These are phyloP conservation scores for Platanthera zijinensis DNA, from an alignment of 106 monocot species.

Conservation along the genomic window DNA sequence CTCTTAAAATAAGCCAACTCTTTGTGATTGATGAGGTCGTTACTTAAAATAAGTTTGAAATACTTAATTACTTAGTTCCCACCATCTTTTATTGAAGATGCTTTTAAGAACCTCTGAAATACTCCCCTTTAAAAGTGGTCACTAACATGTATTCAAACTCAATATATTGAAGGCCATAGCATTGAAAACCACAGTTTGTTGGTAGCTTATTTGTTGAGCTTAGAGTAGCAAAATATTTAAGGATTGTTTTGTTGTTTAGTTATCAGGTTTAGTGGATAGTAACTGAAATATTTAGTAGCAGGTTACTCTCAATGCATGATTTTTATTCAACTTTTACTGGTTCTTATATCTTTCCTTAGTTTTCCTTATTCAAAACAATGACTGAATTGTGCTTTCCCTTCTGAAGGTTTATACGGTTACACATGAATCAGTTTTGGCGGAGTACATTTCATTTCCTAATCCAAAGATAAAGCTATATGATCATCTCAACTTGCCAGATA, in stretches of 20 bases:
- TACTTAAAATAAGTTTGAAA: too few relatives aligned
- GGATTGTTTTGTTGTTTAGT: neutral
- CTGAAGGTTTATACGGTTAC: slow-evolving; percentile 50
- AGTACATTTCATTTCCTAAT: slow-evolving; percentile 46
- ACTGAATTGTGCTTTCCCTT: neutral
- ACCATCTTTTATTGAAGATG: too few relatives aligned
- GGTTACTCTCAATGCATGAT: neutral
- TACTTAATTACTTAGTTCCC: too few relatives aligned
- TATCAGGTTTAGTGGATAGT: neutral
- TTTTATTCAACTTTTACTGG: neutral
- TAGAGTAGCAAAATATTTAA: neutral
- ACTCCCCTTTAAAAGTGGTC: too few relatives aligned
- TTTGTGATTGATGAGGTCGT: too few relatives aligned
- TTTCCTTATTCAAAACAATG: neutral
- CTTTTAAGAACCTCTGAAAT: too few relatives aligned
- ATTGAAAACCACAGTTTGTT: too few relatives aligned
- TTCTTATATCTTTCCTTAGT: neutral
- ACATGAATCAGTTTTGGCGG: slow-evolving; percentile 41
- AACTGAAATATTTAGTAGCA: neutral
- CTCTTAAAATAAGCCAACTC: too few relatives aligned
- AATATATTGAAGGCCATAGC: too few relatives aligned
- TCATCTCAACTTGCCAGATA: slow-evolving; percentile 19
- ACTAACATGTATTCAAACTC: too few relatives aligned
- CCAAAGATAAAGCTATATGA: slow-evolving; percentile 32
- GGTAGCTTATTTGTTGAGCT: too few relatives aligned